Conservation (phyloP, 2,329 filamentous ascomycete genomes). For the Cadophora malorum region DNA sequence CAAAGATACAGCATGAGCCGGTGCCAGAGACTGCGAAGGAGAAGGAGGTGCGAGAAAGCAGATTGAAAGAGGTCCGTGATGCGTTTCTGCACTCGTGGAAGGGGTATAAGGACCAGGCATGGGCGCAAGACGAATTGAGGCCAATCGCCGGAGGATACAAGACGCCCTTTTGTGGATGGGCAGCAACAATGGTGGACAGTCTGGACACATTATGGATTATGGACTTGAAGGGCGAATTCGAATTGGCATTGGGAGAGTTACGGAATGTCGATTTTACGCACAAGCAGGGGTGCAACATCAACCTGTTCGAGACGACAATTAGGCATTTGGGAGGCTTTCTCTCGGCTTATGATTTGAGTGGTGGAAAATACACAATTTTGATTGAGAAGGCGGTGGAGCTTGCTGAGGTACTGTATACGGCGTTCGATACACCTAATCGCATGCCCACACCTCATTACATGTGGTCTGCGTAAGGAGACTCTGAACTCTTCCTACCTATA, state of each 20-base stretch:
- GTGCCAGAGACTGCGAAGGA: slow-evolving; percentile 28
- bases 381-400: slow-evolving; percentile 44
- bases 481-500: neutral
- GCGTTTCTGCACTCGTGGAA: slow-evolving; percentile 63
- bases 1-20: slow-evolving; percentile 39
- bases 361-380: slow-evolving; percentile 39
- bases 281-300: slow-evolving; percentile 42
- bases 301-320: slow-evolving; percentile 51
- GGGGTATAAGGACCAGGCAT: slow-evolving; percentile 82
- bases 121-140: slow-evolving; percentile 85
- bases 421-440: slow-evolving; percentile 61
- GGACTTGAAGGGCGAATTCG: slow-evolving; percentile 78
- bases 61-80: slow-evolving; percentile 34
- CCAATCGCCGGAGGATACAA: slow-evolving; percentile 71
- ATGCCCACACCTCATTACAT: slow-evolving; percentile 49
- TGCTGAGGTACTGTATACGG: slow-evolving; percentile 45
- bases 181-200: slow-evolving; percentile 84
- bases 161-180: slow-evolving; percentile 91
- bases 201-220: slow-evolving; percentile 89
- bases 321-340: slow-evolving; percentile 49
- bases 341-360: slow-evolving; percentile 47
- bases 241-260: slow-evolving; percentile 73
- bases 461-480: slow-evolving; percentile 39
- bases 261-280: slow-evolving; percentile 59
- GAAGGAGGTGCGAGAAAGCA: slow-evolving; percentile 29